Evolutionary conservation across 495 filamentous ascomycete species (phyloP).

Genomic region (Haplographium delicatum): DNA sequence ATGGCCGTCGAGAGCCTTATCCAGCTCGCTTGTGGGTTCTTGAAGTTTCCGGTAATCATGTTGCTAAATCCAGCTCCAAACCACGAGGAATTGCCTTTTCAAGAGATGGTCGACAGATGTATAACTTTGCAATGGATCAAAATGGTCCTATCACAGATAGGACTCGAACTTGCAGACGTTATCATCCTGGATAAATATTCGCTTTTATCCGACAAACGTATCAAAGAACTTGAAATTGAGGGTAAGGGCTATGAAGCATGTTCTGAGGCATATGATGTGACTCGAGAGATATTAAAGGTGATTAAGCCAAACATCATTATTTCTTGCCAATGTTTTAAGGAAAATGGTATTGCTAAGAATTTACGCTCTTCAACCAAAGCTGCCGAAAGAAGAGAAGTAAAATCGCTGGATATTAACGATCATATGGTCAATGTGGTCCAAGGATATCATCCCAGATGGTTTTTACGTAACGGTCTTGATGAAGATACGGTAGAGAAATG

Average conservation of each 20-base stretch:
- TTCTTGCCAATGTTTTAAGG: slow-evolving; percentile 3
- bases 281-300: slow-evolving; percentile 4
- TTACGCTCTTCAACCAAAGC: slow-evolving; percentile 2
- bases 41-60: background rate
- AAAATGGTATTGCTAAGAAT: background rate
- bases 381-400: background rate
- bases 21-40: background rate
- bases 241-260: background rate
- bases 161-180: slow-evolving; percentile 4
- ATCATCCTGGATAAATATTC: slow-evolving; percentile 8
- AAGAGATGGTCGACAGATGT: slow-evolving; percentile 1
- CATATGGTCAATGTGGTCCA: slow-evolving; percentile 2
- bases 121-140: slow-evolving; percentile 6
- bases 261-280: slow-evolving; percentile 8
- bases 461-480: background rate
- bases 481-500: background rate
- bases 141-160: background rate
- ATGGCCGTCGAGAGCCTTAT: background rate
- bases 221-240: background rate
- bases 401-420: background rate
- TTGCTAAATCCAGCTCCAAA: background rate
- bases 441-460: background rate
- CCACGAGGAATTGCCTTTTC: background rate
- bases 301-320: slow-evolving; percentile 7
- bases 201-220: background rate